Conservation (phyloP, 352 stramenopile species). For the Thraustotheca clavata region DNA sequence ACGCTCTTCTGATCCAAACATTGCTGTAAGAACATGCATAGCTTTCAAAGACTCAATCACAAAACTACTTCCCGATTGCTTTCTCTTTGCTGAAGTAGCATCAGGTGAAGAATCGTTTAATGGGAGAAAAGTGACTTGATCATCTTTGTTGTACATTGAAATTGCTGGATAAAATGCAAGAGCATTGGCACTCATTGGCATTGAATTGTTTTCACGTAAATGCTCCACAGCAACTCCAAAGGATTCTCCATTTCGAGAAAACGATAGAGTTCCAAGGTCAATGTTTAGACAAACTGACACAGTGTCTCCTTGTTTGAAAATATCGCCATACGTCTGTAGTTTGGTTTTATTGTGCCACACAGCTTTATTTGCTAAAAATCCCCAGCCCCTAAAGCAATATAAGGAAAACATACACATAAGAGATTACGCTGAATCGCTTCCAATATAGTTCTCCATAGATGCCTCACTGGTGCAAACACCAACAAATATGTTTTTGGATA, state of each 20-base stretch:
- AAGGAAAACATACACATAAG: neutral
- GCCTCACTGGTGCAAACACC: slow-evolving; percentile 63
- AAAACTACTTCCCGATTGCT: no score
- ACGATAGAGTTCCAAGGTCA: slow-evolving; percentile 67
- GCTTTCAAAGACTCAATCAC: no score
- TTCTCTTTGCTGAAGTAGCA: no score
- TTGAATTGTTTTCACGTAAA: slow-evolving; percentile 29
- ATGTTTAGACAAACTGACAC: slow-evolving; percentile 83
- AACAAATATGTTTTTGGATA: slow-evolving; percentile 91
- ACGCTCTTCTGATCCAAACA: slow-evolving; percentile 32
- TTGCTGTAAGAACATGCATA: slow-evolving; percentile 25
- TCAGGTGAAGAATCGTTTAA: slow-evolving; percentile 18
- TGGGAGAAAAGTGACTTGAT: slow-evolving; percentile 69
- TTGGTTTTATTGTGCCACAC: slow-evolving; percentile 91
- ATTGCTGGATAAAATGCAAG: slow-evolving; percentile 63
- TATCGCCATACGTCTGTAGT: slow-evolving; percentile 81
- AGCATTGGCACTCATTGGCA: neutral
- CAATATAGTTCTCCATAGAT: slow-evolving; percentile 84
- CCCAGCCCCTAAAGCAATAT: slow-evolving; percentile 45
- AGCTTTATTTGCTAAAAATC: slow-evolving; percentile 86
- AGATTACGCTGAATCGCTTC: slow-evolving; percentile 50
- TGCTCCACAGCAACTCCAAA: slow-evolving; percentile 76
- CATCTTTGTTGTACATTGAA: slow-evolving; percentile 90
- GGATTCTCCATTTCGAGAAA: slow-evolving; percentile 78
- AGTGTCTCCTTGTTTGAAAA: slow-evolving; percentile 85